phyloP scores from a whole-genome alignment of 352 stramenopile genomes.

The Phytophthora sp. region DNA sequence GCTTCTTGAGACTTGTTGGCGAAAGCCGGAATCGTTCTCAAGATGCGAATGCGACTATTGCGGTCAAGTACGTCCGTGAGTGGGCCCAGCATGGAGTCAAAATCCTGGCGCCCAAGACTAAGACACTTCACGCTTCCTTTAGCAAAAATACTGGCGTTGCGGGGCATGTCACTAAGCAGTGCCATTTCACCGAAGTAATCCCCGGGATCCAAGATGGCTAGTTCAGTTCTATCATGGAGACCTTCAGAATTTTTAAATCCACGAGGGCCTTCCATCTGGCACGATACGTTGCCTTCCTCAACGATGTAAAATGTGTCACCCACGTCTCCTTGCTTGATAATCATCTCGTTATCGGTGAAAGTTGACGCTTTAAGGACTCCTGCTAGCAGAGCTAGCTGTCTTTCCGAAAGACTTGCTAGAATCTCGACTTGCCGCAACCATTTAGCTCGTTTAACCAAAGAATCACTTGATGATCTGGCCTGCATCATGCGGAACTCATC shows the following conservation, averaged over 20 bases:
- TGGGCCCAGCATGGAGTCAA: conserved; percentile 79
- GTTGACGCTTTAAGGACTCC: conserved; percentile 66
- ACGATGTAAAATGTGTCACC: conserved; percentile 88
- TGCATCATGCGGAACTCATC: conserved; percentile 88
- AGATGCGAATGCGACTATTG: conserved; percentile 75
- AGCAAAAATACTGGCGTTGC: conserved; percentile 74
- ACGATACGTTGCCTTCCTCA: conserved; percentile 69
- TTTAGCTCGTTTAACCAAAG: conserved; percentile 71
- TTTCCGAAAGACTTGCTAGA: conserved; percentile 64
- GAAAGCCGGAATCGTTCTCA: conserved; percentile 63
- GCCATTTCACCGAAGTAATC: conserved; percentile 94
- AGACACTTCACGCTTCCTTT: conserved; percentile 75
- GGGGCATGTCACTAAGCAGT: conserved; percentile 89
- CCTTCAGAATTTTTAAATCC: conserved; percentile 29
- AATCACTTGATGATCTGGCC: conserved; percentile 77
- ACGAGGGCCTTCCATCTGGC: conserved; percentile 56
- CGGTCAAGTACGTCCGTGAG: conserved; percentile 75
- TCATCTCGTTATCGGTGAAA: conserved; percentile 74
- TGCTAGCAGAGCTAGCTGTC: conserved; percentile 70
- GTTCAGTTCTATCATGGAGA: conserved; percentile 23
- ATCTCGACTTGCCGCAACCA: conserved; percentile 81
- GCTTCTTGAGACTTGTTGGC: conserved; percentile 61
- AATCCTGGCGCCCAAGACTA: conserved; percentile 70
- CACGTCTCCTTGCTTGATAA: conserved; percentile 85
- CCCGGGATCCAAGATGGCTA: conserved; percentile 64